Base-by-base conservation (phyloP, 306 rosid genomes). In the Hippophae tibetana region DNA sequence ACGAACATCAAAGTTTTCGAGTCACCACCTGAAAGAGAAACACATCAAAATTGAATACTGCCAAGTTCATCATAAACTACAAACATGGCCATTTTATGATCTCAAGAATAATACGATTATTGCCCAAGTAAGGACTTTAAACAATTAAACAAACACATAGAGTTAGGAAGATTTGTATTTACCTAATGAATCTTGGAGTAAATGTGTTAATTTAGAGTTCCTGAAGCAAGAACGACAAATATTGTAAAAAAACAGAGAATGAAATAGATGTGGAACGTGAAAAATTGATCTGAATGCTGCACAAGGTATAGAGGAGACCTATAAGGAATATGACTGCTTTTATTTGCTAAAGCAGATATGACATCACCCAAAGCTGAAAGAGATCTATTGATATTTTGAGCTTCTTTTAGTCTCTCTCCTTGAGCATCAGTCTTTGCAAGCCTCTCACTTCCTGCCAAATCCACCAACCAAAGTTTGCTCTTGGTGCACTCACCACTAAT, bases 131-230 rank as follows among this genome's bases (percentile, higher is more conserved):
- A 46, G 56, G 56, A 43, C 26, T 55, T 54, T 54, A 63, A 57
- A 60, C 61, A 23, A 13, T 55, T 63, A 41, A 25, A 42, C 61
- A 50, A 45, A 61, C 23, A 69, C 55, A 23, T 31, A 51, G 56
- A 65, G 51, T 42, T 49, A 12, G 53, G 65, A 47, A 27, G 45
- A 52, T 52, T 54, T 8, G 23, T 58, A 13, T 54, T 68, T 79
- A 89, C 94, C 94, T 63, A 89, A 61, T n/a, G 96, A 89, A 82
- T 89, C 96, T 79, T 89, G 96, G 65, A 89, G 96, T 65, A 89
- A 73, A 77, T 89, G 96, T 13, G 96, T 89, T 84, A 89, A 78
- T 70, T 89, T 89, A 10, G 96, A 89, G 76, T 89, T 89, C 84
- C 96, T 89, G 81, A 72, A 74, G 73, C 62, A 67, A 60, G 63